A percentile compares a stretch with the other conserved stretches of the same genome.
phyloP scores from a whole-genome alignment of 768 basidiomycete genomes.

The Lepiota subincarnata region DNA sequence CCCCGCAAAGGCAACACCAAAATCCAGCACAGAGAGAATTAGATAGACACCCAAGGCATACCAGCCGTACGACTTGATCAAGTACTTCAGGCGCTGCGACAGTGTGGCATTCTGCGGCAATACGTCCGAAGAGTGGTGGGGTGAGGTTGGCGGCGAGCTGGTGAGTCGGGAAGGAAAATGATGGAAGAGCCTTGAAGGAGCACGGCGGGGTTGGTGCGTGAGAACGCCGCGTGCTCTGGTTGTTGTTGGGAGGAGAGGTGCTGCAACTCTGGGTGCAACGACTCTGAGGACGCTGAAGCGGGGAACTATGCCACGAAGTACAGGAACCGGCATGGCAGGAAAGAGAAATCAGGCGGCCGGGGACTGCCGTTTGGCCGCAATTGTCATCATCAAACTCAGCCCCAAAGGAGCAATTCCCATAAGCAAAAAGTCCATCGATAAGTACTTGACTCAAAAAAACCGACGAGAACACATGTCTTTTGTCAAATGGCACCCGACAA shows the following conservation, averaged over 20 bases:
- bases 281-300: constrained; percentile 26
- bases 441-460: background rate
- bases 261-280: constrained; percentile 14
- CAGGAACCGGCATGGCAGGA: constrained; percentile 2
- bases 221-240: constrained; percentile 1
- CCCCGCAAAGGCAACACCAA: constrained; percentile 76
- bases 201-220: constrained; percentile 10
- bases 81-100: constrained; percentile 69
- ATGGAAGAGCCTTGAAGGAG: constrained; percentile 7
- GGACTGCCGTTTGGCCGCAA: background rate
- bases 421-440: background rate
- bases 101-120: constrained; percentile 52
- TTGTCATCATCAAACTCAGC: background rate
- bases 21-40: constrained; percentile 71
- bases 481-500: constrained; percentile 27
- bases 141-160: constrained; percentile 14
- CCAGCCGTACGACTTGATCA: constrained; percentile 93
- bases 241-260: constrained; percentile 14
- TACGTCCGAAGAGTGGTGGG: constrained; percentile 15
- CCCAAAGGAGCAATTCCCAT: background rate
- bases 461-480: constrained; percentile 28
- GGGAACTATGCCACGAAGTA: constrained; percentile 26
- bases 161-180: constrained; percentile 12
- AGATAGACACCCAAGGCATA: constrained; percentile 92
- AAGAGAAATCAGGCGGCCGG: background rate